Evolutionary conservation across 441 rosid genomes (phyloP).

Genomic region (Arabidopsis hybrid): DNA sequence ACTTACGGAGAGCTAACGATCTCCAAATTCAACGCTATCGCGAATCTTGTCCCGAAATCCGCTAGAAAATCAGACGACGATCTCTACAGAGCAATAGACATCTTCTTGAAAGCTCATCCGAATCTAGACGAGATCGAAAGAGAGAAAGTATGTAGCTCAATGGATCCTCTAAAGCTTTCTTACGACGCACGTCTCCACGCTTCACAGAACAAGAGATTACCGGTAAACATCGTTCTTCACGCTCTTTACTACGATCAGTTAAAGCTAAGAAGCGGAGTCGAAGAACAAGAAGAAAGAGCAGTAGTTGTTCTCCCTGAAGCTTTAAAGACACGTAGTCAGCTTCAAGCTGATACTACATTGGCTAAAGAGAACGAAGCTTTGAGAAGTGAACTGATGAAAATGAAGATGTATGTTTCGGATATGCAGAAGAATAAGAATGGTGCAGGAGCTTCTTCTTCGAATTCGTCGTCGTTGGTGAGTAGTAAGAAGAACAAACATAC

Average conservation of each 20-base stretch:
- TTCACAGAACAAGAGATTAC: constrained; percentile 88
- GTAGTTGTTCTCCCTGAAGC: constrained; percentile 48
- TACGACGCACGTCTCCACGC: constrained; percentile 90
- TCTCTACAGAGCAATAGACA: constrained; percentile 85
- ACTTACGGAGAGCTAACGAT: constrained; percentile 59
- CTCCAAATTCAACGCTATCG: constrained; percentile 84
- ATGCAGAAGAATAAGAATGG: constrained; percentile 52
- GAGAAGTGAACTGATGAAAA: constrained; percentile 75
- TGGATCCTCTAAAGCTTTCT: constrained; percentile 89
- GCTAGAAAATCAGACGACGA: constrained; percentile 79
- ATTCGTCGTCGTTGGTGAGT: constrained; percentile 25
- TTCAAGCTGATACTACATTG: constrained; percentile 69
- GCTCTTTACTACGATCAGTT: constrained; percentile 85
- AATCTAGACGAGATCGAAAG: constrained; percentile 85
- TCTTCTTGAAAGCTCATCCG: constrained; percentile 88
- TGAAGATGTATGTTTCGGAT: constrained; percentile 76
- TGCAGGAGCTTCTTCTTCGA: constrained; percentile 42
- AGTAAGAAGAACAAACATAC: constrained; percentile 43
- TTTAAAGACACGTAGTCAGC: constrained; percentile 54
- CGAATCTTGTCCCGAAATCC: constrained; percentile 72
- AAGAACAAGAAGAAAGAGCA: constrained; percentile 40
- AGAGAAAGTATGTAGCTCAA: constrained; percentile 84
- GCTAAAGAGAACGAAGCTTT: constrained; percentile 83
- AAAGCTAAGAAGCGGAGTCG: constrained; percentile 70
- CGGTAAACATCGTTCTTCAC: constrained; percentile 79